Evolutionary conservation across 2,329 filamentous ascomycete genomes (phyloP).

Genomic region (Arthrobotrys megalospora): DNA sequence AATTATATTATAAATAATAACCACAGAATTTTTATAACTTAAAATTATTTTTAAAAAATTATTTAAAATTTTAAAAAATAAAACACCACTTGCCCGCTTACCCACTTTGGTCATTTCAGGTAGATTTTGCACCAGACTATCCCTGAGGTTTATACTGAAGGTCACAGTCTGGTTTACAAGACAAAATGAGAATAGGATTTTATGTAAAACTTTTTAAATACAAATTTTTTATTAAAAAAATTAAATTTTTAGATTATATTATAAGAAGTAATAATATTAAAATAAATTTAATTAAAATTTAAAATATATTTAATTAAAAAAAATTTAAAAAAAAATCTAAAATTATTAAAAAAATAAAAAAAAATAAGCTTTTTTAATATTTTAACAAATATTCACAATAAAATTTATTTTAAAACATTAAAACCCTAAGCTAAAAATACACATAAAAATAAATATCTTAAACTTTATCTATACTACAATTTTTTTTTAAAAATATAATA

Average conservation of each 20-base stretch:
- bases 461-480: not conserved
- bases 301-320: constrained; percentile 18
- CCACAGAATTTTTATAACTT: too few species aligned
- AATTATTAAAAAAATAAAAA: constrained; percentile 9
- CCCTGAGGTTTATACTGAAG: too few species aligned
- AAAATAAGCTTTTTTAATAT: not conserved
- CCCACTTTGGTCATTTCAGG: too few species aligned
- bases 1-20: too few species aligned
- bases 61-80: too few species aligned
- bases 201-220: constrained; percentile 10
- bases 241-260: constrained; percentile 8
- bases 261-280: constrained; percentile 6
- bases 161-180: too few species aligned
- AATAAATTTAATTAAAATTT: constrained; percentile 10
- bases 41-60: too few species aligned
- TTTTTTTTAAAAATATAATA: too few species aligned
- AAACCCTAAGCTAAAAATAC: not conserved
- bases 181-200: too few species aligned
- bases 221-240: constrained; percentile 14
- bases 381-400: not conserved
- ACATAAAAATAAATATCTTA: constrained; percentile 7
- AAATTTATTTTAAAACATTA: not conserved
- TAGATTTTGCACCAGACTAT: too few species aligned
- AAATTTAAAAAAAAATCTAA: constrained; percentile 4
- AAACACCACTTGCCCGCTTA: too few species aligned